Conservation (phyloP, 2,329 filamentous ascomycete genomes). For the Colletotrichum truncatum region DNA sequence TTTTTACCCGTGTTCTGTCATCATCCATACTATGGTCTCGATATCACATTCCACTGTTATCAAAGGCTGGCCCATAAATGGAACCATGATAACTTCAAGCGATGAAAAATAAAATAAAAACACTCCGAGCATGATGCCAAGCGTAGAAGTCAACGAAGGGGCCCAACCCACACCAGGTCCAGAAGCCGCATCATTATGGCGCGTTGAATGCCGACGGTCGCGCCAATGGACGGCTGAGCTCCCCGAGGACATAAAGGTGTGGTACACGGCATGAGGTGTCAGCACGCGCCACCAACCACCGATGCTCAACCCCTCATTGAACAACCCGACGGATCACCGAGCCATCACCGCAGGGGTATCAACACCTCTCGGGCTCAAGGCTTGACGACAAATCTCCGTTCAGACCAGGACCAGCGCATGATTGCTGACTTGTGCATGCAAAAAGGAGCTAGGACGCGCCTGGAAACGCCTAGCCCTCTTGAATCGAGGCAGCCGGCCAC, state of each 20-base stretch:
- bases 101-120: too few relatives aligned
- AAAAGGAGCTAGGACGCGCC: not conserved
- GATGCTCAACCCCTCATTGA: constrained; percentile 12
- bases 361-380: not conserved
- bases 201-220: not conserved
- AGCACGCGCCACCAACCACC: constrained; percentile 1
- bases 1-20: not conserved
- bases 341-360: constrained; percentile 17
- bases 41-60: constrained; percentile 16
- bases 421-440: constrained; percentile 5
- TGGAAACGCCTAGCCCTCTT: not conserved
- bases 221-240: not conserved
- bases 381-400: constrained; percentile 30
- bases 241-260: not conserved
- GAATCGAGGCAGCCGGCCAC: not conserved
- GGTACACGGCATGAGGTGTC: not conserved
- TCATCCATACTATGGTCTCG: not conserved
- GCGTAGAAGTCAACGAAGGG: not conserved
- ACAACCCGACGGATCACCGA: constrained; percentile 29
- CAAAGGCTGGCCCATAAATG: not conserved
- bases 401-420: constrained; percentile 6
- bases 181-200: not conserved
- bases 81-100: not conserved
- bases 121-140: constrained; percentile 6
- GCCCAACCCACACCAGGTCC: not conserved